A percentile compares a stretch with the other conserved stretches of the same genome.
Evolutionary conservation across 208 protist genomes (phyloP).

Genomic region (Acanthamoeba lenticulata): DNA sequence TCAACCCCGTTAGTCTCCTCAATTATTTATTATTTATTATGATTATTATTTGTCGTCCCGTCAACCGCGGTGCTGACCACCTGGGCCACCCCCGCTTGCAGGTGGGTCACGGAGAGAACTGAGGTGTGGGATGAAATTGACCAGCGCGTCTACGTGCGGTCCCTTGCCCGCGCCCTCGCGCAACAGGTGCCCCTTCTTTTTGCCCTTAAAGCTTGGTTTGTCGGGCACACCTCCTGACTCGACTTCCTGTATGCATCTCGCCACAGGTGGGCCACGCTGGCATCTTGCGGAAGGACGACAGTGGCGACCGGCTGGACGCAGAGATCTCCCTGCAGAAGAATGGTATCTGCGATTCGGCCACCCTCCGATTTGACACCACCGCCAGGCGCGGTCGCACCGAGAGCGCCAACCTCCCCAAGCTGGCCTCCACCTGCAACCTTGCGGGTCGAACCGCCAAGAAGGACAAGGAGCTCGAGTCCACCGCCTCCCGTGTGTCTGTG

Average conservation of each 20-base stretch:
- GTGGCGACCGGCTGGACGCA: neutral
- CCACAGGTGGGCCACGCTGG: neutral
- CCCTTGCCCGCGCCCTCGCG: neutral
- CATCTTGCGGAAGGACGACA: neutral
- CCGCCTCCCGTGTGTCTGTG: no score
- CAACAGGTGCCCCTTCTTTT: neutral
- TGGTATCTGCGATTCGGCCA: neutral
- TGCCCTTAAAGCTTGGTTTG: neutral
- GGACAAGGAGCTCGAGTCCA: no score
- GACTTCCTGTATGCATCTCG: neutral
- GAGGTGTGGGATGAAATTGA: slow-evolving; percentile 37
- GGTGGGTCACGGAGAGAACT: slow-evolving; percentile 3
- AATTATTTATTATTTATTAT: neutral
- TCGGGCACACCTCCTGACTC: neutral
- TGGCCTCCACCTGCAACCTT: neutral
- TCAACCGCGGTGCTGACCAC: no score
- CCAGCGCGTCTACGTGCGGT: slow-evolving; percentile 14
- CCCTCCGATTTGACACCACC: slow-evolving; percentile 27
- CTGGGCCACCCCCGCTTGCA: neutral
- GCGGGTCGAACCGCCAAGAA: neutral
- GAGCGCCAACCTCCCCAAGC: neutral
- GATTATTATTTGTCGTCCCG: neutral
- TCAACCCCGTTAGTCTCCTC: neutral
- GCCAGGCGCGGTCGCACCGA: neutral
- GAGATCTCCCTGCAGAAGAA: slow-evolving; percentile 39